A percentile compares a stretch with the other conserved stretches of the same genome.
phyloP scores from a whole-genome alignment of 306 rosid species.

The Rosa lucieae region DNA sequence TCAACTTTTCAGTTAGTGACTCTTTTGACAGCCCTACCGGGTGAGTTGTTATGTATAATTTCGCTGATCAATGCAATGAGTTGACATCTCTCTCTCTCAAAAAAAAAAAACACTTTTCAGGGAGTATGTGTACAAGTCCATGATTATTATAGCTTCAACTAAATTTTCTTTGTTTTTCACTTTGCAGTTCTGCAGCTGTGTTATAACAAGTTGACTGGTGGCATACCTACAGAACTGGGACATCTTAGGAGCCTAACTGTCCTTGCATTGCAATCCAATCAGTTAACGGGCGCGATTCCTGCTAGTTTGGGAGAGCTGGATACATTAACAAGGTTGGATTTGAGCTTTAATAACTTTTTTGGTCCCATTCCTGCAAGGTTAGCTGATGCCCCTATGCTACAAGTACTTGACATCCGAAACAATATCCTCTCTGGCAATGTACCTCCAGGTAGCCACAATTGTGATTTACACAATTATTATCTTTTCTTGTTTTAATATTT shows the following conservation, averaged over 20 bases:
- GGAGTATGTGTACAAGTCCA: not conserved
- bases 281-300: conserved; percentile 74
- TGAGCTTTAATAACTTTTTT: conserved; percentile 70
- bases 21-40: too few relatives aligned
- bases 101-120: not conserved
- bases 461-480: not conserved
- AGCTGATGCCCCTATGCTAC: conserved; percentile 55
- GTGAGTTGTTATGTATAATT: too few relatives aligned
- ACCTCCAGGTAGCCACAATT: conserved; percentile 53
- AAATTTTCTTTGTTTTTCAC: conserved; percentile 9
- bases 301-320: conserved; percentile 75
- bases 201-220: conserved; percentile 70
- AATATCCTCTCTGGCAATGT: conserved; percentile 75
- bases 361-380: conserved; percentile 76
- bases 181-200: conserved; percentile 86
- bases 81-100: too few relatives aligned
- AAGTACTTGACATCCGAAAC: conserved; percentile 62
- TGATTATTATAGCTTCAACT: not conserved
- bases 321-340: conserved; percentile 57
- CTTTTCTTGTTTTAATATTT: not conserved
- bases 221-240: conserved; percentile 69
- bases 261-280: conserved; percentile 77
- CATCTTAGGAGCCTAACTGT: conserved; percentile 51
- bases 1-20: not conserved
- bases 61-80: too few relatives aligned